A percentile compares a stretch with the other conserved stretches of the same genome.
Conservation (phyloP, 768 basidiomycete species). For the Suillus decipiens region DNA sequence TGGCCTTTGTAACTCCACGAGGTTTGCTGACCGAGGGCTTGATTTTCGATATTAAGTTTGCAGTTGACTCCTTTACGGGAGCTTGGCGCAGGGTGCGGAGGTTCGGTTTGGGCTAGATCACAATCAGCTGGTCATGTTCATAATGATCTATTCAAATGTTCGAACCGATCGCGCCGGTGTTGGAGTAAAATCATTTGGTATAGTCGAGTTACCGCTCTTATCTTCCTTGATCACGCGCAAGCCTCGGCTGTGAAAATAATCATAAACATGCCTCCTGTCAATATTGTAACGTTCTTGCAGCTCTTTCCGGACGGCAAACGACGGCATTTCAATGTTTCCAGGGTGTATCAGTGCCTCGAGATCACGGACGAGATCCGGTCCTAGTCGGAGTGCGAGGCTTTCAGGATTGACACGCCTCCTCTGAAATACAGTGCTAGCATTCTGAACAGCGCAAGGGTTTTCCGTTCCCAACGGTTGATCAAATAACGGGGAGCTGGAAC, state of each 20-base stretch:
- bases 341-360: conserved; percentile 71
- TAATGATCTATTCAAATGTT: conserved; percentile 11
- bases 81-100: conserved; percentile 33
- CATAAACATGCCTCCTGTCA: conserved; percentile 75
- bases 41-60: conserved; percentile 4
- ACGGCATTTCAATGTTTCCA: conserved; percentile 74
- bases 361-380: conserved; percentile 66
- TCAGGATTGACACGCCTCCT: conserved; percentile 64
- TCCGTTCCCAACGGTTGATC: background rate
- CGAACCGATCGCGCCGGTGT: conserved; percentile 23
- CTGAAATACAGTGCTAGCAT: conserved; percentile 21
- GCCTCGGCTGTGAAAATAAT: conserved; percentile 71
- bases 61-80: conserved; percentile 16
- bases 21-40: conserved; percentile 16
- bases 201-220: conserved; percentile 53
- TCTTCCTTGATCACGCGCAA: conserved; percentile 67
- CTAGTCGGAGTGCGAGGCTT: conserved; percentile 65
- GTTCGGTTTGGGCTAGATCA: conserved; percentile 31
- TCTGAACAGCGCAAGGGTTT: background rate
- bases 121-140: conserved; percentile 12
- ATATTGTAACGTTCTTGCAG: conserved; percentile 71
- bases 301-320: conserved; percentile 67
- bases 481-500: background rate
- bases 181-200: conserved; percentile 21
- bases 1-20: conserved; percentile 34